A percentile compares a stretch with the other conserved stretches of the same genome.
Conservation (phyloP, 441 rosid species). For the Bocquillonia castaneifolia region DNA sequence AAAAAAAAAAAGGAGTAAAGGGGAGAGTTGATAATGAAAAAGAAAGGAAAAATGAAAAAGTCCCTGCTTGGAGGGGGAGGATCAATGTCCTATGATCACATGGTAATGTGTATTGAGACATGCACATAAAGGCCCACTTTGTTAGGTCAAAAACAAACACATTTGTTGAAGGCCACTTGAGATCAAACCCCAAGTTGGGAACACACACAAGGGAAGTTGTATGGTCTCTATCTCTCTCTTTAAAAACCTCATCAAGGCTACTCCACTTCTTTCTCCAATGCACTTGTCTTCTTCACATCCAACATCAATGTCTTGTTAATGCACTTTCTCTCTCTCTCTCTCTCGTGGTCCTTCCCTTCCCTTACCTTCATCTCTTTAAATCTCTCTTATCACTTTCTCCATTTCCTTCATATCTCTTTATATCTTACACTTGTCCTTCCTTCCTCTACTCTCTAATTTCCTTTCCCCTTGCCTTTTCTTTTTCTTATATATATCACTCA, state of each 20-base stretch:
- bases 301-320: conserved; percentile 61
- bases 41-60: background rate
- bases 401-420: conserved; percentile 29
- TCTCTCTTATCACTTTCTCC: conserved; percentile 48
- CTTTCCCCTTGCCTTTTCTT: conserved; percentile 15
- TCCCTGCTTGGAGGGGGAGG: conserved; percentile 28
- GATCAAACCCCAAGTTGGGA: conserved; percentile 42
- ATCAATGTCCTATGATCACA: conserved; percentile 54
- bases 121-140: conserved; percentile 68
- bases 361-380: conserved; percentile 35
- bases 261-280: conserved; percentile 48
- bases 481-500: background rate
- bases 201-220: conserved; percentile 19
- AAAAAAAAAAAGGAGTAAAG: background rate
- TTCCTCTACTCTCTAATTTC: conserved; percentile 11
- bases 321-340: conserved; percentile 34
- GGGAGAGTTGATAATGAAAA: background rate
- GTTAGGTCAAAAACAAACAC: conserved; percentile 49
- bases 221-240: conserved; percentile 14
- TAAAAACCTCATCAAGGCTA: conserved; percentile 23
- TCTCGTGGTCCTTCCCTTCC: conserved; percentile 22
- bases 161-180: conserved; percentile 51
- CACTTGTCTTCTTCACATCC: conserved; percentile 72
- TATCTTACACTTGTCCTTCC: conserved; percentile 16
- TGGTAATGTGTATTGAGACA: conserved; percentile 50